These are phyloP conservation scores for Calcarisporium arbuscula DNA, from an alignment of 2,329 filamentous ascomycete genomes.

Conservation along the genomic window DNA sequence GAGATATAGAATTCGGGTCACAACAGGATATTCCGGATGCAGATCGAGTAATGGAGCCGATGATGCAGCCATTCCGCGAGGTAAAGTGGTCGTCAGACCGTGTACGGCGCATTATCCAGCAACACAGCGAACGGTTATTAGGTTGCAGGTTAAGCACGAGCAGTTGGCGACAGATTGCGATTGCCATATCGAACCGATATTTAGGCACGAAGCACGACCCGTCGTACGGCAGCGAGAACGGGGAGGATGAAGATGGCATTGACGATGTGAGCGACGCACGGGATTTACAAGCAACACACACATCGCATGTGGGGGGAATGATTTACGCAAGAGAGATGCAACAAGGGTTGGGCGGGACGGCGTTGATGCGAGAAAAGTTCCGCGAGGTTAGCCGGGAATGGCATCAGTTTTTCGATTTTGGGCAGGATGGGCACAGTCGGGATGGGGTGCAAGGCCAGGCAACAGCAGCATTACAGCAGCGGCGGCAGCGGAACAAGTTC, in stretches of 20 bases:
- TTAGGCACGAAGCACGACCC: neutral
- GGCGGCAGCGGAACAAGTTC: neutral
- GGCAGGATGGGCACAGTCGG: neutral
- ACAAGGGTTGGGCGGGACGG: neutral
- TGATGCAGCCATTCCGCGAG: neutral
- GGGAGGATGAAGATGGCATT: neutral
- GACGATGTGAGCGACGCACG: neutral
- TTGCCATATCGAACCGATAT: neutral
- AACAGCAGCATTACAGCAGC: neutral
- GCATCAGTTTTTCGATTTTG: constrained; percentile 11
- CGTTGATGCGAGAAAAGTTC: neutral
- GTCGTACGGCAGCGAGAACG: neutral
- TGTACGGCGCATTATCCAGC: constrained; percentile 4
- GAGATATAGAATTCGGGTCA: too few relatives aligned
- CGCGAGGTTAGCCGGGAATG: constrained; percentile 8
- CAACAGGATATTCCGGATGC: too few relatives aligned
- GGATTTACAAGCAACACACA: neutral
- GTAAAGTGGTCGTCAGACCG: constrained; percentile 4
- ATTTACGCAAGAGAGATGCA: neutral
- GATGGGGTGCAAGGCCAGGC: neutral
- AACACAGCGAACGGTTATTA: constrained; percentile 5
- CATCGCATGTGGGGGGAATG: neutral
- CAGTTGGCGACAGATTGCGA: neutral
- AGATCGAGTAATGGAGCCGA: neutral
- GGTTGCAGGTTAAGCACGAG: neutral